Conservation (phyloP, 1,284 basidiomycete genomes). For the Sporisorium scitamineum region DNA sequence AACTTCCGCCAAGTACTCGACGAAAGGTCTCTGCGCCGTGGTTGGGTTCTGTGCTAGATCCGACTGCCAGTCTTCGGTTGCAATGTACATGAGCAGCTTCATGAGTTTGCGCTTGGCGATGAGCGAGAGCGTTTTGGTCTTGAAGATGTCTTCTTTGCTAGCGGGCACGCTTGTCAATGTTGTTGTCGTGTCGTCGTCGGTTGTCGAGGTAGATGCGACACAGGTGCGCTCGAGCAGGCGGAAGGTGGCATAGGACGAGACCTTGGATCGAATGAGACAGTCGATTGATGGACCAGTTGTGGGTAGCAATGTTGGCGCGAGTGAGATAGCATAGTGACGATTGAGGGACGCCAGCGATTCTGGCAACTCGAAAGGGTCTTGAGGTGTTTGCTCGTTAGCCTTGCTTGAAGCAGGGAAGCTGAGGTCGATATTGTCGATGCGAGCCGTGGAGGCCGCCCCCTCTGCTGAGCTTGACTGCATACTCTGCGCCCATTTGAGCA, state of each 20-base stretch:
- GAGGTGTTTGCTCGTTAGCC: background rate
- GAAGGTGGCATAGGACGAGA: conserved; percentile 90
- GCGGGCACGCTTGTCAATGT: conserved; percentile 76
- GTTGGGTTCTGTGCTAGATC: conserved; percentile 16
- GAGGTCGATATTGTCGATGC: conserved; percentile 11
- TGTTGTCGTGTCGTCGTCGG: background rate
- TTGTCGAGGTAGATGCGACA: conserved; percentile 14
- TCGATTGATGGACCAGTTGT: conserved; percentile 83
- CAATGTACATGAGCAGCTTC: conserved; percentile 78
- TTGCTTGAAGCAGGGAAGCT: conserved; percentile 29
- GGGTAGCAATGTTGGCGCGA: conserved; percentile 84
- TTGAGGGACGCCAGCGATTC: conserved; percentile 41
- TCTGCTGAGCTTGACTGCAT: conserved; percentile 20
- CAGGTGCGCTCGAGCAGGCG: conserved; percentile 78
- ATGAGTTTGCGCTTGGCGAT: conserved; percentile 91
- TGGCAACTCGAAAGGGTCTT: conserved; percentile 24
- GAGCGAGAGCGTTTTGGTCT: conserved; percentile 80
- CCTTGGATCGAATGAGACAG: conserved; percentile 83
- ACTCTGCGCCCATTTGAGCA: conserved; percentile 76
- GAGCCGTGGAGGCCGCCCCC: background rate
- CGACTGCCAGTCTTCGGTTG: conserved; percentile 30
- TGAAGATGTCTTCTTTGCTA: conserved; percentile 94
- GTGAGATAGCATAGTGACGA: conserved; percentile 82
- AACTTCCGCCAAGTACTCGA: conserved; percentile 75
- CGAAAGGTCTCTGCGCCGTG: conserved; percentile 25